phyloP scores from a whole-genome alignment of 1,284 basidiomycete species.

The Lignosus rhinocerotis region DNA sequence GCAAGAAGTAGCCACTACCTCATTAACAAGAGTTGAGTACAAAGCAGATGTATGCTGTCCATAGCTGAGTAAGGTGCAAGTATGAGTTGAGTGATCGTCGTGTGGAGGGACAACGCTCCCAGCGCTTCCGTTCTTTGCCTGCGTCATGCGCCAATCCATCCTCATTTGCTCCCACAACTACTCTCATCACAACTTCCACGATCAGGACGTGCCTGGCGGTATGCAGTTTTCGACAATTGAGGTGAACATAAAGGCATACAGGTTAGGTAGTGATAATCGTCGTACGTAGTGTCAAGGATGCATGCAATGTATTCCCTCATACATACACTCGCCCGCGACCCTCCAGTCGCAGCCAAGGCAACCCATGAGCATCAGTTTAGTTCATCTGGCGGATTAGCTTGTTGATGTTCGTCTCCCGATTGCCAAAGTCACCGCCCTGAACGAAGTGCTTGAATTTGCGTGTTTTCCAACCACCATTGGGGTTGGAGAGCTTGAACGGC shows the following conservation, averaged over 20 bases:
- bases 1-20: not conserved
- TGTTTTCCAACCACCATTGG: slow-evolving; percentile 95
- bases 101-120: not conserved
- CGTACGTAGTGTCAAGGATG: slow-evolving; percentile 22
- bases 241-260: slow-evolving; percentile 26
- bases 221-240: slow-evolving; percentile 16
- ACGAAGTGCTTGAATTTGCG: slow-evolving; percentile 97
- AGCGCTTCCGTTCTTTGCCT: no score
- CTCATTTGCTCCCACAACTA: not conserved
- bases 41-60: not conserved
- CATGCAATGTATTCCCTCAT: slow-evolving; percentile 41
- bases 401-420: slow-evolving; percentile 97
- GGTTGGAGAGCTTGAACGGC: slow-evolving; percentile 99
- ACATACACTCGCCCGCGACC: slow-evolving; percentile 26
- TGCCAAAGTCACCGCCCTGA: slow-evolving; percentile 94
- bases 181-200: not conserved
- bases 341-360: slow-evolving; percentile 24
- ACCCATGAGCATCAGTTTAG: slow-evolving; percentile 40
- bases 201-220: not conserved
- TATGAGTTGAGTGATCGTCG: not conserved
- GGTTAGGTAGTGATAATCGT: slow-evolving; percentile 23
- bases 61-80: not conserved
- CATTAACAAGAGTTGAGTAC: not conserved
- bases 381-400: slow-evolving; percentile 98
- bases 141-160: not conserved